A percentile compares a stretch with the other conserved stretches of the same genome.
phyloP scores from a whole-genome alignment of 2,329 filamentous ascomycete genomes.

The Colletotrichum falcatum region DNA sequence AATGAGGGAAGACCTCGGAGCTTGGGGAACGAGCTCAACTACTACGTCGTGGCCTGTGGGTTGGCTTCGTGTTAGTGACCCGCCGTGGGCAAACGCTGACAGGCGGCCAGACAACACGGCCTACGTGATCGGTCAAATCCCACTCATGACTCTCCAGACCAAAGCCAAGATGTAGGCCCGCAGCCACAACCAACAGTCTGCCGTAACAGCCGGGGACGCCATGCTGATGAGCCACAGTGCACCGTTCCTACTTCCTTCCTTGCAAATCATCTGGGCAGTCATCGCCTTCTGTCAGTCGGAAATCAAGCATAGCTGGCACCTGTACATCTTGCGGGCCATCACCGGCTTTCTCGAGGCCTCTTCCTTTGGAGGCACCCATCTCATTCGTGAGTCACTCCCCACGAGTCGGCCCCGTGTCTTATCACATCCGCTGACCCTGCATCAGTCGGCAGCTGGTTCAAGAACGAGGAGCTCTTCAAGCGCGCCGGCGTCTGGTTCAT shows the following conservation, averaged over 20 bases:
- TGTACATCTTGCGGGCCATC: slow-evolving; percentile 43
- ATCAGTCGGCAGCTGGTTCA: slow-evolving; percentile 60
- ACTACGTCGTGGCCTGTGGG: slow-evolving; percentile 42
- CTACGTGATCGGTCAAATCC: slow-evolving; percentile 46
- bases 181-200: too few species aligned
- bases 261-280: slow-evolving; percentile 45
- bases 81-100: neutral
- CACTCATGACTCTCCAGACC: slow-evolving; percentile 49
- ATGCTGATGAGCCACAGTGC: slow-evolving; percentile 40
- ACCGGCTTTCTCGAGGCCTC: slow-evolving; percentile 44
- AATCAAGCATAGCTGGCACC: slow-evolving; percentile 45
- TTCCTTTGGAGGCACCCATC: slow-evolving; percentile 47
- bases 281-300: slow-evolving; percentile 46
- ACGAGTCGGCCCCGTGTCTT: slow-evolving; percentile 43
- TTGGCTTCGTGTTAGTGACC: accelerated
- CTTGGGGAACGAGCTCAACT: slow-evolving; percentile 46
- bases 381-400: slow-evolving; percentile 48
- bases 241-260: slow-evolving; percentile 43
- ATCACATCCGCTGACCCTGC: slow-evolving; percentile 45
- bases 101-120: slow-evolving; percentile 44
- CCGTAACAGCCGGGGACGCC: too few species aligned
- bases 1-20: slow-evolving; percentile 46
- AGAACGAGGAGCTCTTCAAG: slow-evolving; percentile 58
- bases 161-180: slow-evolving; percentile 44
- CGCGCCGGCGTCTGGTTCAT: slow-evolving; percentile 62